Evolutionary conservation across 106 monocot genomes (phyloP).

Genomic region (Ottelia alismoides): DNA sequence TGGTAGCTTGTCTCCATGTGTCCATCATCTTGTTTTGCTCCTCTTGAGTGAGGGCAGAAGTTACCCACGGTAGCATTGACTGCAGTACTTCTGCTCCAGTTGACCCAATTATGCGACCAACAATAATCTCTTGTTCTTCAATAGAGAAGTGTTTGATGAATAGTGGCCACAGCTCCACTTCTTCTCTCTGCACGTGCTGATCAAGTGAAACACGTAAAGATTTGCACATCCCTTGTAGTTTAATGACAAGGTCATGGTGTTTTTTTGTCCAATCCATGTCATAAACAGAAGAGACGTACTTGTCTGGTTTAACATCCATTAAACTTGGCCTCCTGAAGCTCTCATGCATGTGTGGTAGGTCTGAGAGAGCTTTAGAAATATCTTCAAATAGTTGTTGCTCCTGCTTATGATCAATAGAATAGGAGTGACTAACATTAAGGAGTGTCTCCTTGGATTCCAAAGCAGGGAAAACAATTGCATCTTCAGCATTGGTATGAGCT

Average conservation of each 20-base stretch:
- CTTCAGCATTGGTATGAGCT: slow-evolving; percentile 98
- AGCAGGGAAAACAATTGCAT: slow-evolving; percentile 96
- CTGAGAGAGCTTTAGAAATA: slow-evolving; percentile 73
- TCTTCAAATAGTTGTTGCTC: slow-evolving; percentile 90
- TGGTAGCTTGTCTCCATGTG: slow-evolving; percentile 85
- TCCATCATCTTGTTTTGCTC: slow-evolving; percentile 99
- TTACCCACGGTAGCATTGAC: slow-evolving; percentile 98
- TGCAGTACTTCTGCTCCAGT: slow-evolving; percentile 96
- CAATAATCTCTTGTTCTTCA: slow-evolving; percentile 94
- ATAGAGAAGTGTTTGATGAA: slow-evolving; percentile 90
- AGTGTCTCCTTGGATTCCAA: slow-evolving; percentile 94
- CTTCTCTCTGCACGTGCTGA: slow-evolving; percentile 90
- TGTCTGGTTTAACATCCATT: slow-evolving; percentile 7
- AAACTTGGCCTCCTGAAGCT: slow-evolving; percentile 9
- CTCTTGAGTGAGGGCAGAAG: slow-evolving; percentile 80
- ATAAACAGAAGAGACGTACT: no score
- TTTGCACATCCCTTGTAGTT: slow-evolving; percentile 97
- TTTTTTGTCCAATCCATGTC: no score
- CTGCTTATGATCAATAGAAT: slow-evolving; percentile 93
- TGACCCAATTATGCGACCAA: slow-evolving; percentile 93
- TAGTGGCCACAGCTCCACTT: slow-evolving; percentile 95
- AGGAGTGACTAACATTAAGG: slow-evolving; percentile 98
- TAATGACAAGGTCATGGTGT: slow-evolving; percentile 75
- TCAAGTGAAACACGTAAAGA: slow-evolving; percentile 88
- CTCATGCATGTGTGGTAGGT: slow-evolving; percentile 55